Conservation (phyloP, 2,329 filamentous ascomycete genomes). For the Xylariaceae sp. region DNA sequence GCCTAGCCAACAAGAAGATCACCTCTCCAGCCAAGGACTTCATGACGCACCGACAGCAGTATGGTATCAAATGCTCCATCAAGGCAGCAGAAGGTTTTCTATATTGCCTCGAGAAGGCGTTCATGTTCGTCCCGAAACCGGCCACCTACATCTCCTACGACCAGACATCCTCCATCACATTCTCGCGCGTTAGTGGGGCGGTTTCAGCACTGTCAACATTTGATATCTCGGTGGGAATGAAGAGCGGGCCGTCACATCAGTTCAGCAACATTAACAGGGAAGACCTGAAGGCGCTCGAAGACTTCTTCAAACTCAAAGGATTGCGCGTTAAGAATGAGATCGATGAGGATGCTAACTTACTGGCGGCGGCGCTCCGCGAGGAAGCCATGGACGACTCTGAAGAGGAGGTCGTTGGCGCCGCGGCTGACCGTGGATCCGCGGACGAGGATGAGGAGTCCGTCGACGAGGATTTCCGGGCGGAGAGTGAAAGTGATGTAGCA, state of each 20-base stretch:
- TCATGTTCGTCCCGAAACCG: conserved; percentile 98
- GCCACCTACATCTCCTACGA: conserved; percentile 97
- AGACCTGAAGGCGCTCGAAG: conserved; percentile 94
- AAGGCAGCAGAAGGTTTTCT: conserved; percentile 98
- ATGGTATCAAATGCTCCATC: conserved; percentile 99
- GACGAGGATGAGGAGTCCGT: conserved; percentile 96
- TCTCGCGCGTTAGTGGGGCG: conserved; percentile 93
- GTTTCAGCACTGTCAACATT: conserved; percentile 95
- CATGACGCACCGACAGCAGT: conserved; percentile 88
- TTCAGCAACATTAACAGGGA: conserved; percentile 99
- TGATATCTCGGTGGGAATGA: conserved; percentile 92
- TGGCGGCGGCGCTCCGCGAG: conserved; percentile 83
- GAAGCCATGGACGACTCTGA: conserved; percentile 85
- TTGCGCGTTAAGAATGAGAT: conserved; percentile 99
- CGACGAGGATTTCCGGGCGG: conserved; percentile 93
- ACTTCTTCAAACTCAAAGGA: conserved; percentile 95
- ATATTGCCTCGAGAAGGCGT: conserved; percentile 96
- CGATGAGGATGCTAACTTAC: conserved; percentile 83
- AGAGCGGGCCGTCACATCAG: conserved; percentile 87
- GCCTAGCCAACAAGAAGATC: conserved; percentile 92
- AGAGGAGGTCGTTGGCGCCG: conserved; percentile 74
- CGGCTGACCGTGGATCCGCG: conserved; percentile 83
- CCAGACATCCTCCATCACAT: conserved; percentile 87
- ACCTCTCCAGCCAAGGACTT: conserved; percentile 95
- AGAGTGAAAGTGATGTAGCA: conserved; percentile 92